Evolutionary conservation across 768 basidiomycete genomes (phyloP).

Genomic region (Fomitopsis serialis): DNA sequence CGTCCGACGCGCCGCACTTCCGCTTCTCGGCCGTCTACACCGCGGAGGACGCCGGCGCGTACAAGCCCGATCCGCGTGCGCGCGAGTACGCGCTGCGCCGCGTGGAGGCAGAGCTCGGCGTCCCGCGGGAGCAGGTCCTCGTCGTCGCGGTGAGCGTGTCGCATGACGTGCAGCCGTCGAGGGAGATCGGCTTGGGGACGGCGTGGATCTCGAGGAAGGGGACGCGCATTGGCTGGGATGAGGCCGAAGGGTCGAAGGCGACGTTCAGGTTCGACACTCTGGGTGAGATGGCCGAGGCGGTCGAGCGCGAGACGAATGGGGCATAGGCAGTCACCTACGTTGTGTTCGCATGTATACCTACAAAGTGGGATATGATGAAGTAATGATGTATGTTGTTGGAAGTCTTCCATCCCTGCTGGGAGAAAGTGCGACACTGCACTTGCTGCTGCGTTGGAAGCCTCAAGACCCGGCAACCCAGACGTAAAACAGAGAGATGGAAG

Average conservation of each 20-base stretch:
- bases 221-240: slow-evolving; percentile 35
- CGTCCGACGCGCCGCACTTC: slow-evolving; percentile 27
- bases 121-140: slow-evolving; percentile 43
- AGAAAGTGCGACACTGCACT: too few species aligned
- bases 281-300: slow-evolving; percentile 54
- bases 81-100: slow-evolving; percentile 45
- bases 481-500: too few species aligned
- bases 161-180: slow-evolving; percentile 65
- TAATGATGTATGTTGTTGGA: too few species aligned
- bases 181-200: slow-evolving; percentile 45
- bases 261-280: slow-evolving; percentile 47
- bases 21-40: slow-evolving; percentile 65
- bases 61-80: slow-evolving; percentile 60
- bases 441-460: too few species aligned
- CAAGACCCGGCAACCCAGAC: too few species aligned
- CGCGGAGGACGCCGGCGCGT: slow-evolving; percentile 67
- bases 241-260: slow-evolving; percentile 14
- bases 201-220: slow-evolving; percentile 62
- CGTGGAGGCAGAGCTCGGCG: slow-evolving; percentile 22
- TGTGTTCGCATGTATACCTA: too few species aligned
- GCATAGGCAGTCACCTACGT: background rate
- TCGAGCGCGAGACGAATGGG: slow-evolving; percentile 34
- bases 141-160: slow-evolving; percentile 62
- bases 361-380: too few species aligned
- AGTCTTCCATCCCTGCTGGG: too few species aligned